Percentiles rank a stretch among this genome's conserved stretches.
Evolutionary conservation across 2,329 filamentous ascomycete species (phyloP).

Genomic region (Penicillium brasilianum): DNA sequence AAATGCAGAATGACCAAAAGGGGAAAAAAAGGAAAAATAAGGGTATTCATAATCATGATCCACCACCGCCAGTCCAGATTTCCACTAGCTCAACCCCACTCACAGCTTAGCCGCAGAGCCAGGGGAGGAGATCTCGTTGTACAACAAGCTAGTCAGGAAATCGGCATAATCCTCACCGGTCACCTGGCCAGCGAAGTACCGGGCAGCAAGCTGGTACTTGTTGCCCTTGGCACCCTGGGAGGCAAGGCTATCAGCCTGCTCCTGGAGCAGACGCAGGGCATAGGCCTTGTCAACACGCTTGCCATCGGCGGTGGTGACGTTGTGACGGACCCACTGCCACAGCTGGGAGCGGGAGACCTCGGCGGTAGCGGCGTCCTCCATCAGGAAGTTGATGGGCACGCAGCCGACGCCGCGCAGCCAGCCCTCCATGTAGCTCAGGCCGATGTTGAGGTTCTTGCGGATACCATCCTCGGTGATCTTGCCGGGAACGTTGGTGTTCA

Average conservation of each 20-base stretch:
- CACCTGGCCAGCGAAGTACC: constrained; percentile 91
- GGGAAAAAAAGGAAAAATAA: constrained; percentile 19
- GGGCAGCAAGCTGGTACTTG: constrained; percentile 86
- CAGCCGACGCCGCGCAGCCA: constrained; percentile 95
- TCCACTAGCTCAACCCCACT: constrained; percentile 23
- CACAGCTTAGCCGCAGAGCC: constrained; percentile 71
- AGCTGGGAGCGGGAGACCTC: constrained; percentile 94
- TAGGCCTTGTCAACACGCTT: constrained; percentile 94
- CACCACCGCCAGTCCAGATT: constrained; percentile 4
- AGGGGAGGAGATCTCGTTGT: constrained; percentile 65
- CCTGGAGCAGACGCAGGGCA: constrained; percentile 81
- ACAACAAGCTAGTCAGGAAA: constrained; percentile 85
- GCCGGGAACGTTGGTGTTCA: constrained; percentile 98
- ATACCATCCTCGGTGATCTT: constrained; percentile 92
- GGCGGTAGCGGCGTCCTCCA: constrained; percentile 97
- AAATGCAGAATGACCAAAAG: constrained; percentile 8
- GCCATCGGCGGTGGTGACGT: constrained; percentile 79
- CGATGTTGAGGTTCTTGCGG: constrained; percentile 96
- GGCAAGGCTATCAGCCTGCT: constrained; percentile 78
- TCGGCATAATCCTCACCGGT: constrained; percentile 98
- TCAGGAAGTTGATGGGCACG: constrained; percentile 95
- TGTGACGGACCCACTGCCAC: constrained; percentile 89
- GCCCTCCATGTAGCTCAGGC: constrained; percentile 96
- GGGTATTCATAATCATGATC: constrained; percentile 39
- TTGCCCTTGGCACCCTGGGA: constrained; percentile 81